Conservation (phyloP, 225 moss, liverwort and hornwort species). For the Antitrichia curtipendula region DNA sequence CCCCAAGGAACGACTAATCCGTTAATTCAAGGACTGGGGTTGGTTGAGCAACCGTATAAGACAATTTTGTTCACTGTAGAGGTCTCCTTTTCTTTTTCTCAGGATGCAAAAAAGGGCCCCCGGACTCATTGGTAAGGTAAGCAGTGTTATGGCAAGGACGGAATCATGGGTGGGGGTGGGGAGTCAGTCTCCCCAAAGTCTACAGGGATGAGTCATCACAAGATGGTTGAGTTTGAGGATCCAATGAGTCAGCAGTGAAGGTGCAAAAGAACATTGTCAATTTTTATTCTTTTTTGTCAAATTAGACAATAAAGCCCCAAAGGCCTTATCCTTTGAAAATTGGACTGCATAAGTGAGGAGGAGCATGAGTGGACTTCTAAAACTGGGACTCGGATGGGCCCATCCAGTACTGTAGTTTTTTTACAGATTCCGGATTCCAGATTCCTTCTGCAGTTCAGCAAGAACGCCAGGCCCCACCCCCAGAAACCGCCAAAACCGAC, state of each 20-base stretch:
- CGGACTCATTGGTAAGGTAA: not conserved
- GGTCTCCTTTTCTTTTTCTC: not conserved
- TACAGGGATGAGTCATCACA: not conserved
- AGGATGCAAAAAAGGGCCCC: too few relatives aligned
- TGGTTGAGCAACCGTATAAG: not conserved
- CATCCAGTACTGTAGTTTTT: not conserved
- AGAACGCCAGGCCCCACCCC: not conserved
- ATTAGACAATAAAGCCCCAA: not conserved
- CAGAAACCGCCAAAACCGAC: not conserved
- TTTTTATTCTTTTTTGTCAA: not conserved
- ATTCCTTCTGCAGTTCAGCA: not conserved
- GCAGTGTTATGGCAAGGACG: not conserved
- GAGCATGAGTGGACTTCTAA: not conserved
- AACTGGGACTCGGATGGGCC: not conserved
- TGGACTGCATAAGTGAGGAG: not conserved
- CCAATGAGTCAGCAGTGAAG: not conserved
- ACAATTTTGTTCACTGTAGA: not conserved
- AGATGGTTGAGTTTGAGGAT: not conserved
- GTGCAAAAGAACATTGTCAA: not conserved
- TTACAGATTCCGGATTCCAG: not conserved
- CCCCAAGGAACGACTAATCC: accelerated
- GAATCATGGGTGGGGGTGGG: not conserved
- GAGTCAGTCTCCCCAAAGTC: not conserved
- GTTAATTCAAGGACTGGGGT: not conserved
- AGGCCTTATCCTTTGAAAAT: not conserved